Base-by-base conservation (phyloP, 202 grass and related monocot genomes). In the Bolboschoenoplectus hybrid region DNA sequence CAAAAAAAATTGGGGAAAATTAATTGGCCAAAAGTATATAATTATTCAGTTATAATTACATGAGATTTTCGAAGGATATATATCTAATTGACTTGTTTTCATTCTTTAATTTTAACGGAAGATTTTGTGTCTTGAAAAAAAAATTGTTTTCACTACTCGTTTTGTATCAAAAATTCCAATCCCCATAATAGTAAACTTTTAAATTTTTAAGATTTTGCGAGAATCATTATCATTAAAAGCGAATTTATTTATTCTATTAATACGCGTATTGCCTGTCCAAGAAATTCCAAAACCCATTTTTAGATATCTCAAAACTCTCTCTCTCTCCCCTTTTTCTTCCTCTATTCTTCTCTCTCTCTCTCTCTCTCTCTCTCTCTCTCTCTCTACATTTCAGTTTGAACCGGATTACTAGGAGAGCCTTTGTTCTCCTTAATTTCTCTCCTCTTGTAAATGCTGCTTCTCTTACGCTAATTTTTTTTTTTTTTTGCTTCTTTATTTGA, bases 361-460 rank as follows among this genome's bases (percentile, higher is more conserved):
- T 80, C 84, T 67, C 26, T 85, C 49, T 13, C 38, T 74, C 44
- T 72, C 64, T 45, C 14, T 57, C 51, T 75, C 67, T 35, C 26
- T 66, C 34, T 66, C 40, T 41, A 5, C 32, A 67, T 43, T 70
- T 86, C 17, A 39, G 63, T 84, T 84, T 71, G 14, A 84, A 40
- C 46, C 19, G 65, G 50, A 69, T 84, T 68, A 43, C 14, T 67
- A 85, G 84, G 68, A 85, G 53, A 85, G 53, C 68, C 67, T 80
- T 36, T 43, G 53, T 80, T 80, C 75, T 61, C 75, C 75, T 80
- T 19, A 1, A 39, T 70, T 14, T 5, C 8, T 5, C 74, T 58
- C 36, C 20, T 7, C 6, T 40, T 40, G 13, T 60, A 58, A 41
- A 80, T 80, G 45, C 41, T 80, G 45, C 41, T 80, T n/a, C 50